Base-by-base conservation (phyloP, 306 rosid species). In the Corylus heterophylla region DNA sequence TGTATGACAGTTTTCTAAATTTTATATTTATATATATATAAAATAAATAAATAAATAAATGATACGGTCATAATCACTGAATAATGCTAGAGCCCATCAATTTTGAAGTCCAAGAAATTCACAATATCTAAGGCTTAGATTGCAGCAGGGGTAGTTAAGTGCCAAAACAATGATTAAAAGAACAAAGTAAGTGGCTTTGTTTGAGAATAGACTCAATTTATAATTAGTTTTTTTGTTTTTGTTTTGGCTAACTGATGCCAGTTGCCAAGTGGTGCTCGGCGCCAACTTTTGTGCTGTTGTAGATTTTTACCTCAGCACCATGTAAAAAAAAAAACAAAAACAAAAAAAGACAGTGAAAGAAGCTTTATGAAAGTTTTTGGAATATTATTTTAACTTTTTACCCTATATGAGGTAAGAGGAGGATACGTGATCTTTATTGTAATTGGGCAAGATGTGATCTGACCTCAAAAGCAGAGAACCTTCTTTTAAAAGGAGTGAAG, bases 41-140 rank as follows among this genome's bases (percentile, higher is more conserved):
- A 0, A n/a, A 39, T 39, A 39, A 0, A 42, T 42, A 5, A 42
- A 62, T 50, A 50, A 10, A 14, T 14, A 52, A 75, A 71, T 78
- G 59, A 67, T 69, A 45, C 45, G 35, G 80, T 86, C 85, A 72
- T 67, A 70, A 61, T 83, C 83, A 75, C 44, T 76, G 17, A 17
- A 67, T 67, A 67, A 67, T 39, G 51, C 16, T 18, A 67, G 31
- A 67, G 72, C 51, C 72, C 72, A 39, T 29, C 16, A 25, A 79
- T 63, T 12, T 79, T 48, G 56, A 75, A 72, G 35, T 72, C 39
- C 74, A 20, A 61, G 50, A 77, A 76, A 69, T 79, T 71, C 77
- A 72, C 12, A 80, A 48, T 78, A 86, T 87, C 89, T 69, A 66
- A 66, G 74, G 73, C 87, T 54, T 86, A 77, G 88, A 87, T 84